Evolutionary conservation across 2,329 filamentous ascomycete genomes (phyloP).

Genomic region (Emmonsia crescens): DNA sequence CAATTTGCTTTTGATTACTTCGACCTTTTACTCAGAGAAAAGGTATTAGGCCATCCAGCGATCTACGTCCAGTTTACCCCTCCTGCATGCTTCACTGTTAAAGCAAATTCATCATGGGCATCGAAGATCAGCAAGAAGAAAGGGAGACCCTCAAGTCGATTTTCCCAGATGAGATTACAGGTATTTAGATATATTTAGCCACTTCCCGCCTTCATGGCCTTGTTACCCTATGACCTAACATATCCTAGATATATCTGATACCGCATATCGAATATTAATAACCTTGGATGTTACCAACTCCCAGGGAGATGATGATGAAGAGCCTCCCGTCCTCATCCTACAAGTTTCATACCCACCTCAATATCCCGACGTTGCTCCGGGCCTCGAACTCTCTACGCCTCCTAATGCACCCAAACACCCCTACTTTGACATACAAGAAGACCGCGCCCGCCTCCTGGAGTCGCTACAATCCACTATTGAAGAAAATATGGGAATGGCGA

Average conservation of each 20-base stretch:
- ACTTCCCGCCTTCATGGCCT: conserved; percentile 12
- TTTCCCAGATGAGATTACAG: conserved; percentile 94
- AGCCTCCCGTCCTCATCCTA: conserved; percentile 62
- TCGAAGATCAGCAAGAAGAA: conserved; percentile 89
- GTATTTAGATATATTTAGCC: conserved; percentile 33
- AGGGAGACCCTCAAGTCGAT: conserved; percentile 96
- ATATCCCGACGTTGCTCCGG: conserved; percentile 80
- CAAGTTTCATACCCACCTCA: conserved; percentile 79
- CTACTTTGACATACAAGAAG: conserved; percentile 67
- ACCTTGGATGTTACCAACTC: conserved; percentile 61
- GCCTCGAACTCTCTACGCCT: conserved; percentile 66
- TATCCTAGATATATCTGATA: conserved; percentile 69
- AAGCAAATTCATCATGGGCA: conserved; percentile 30
- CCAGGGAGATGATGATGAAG: conserved; percentile 50
- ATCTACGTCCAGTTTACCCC: neutral
- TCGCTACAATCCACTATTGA: conserved; percentile 65
- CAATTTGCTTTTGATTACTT: neutral
- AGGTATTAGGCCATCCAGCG: neutral
- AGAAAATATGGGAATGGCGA: conserved; percentile 93
- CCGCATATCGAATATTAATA: conserved; percentile 76
- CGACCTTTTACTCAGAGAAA: neutral
- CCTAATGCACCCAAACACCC: conserved; percentile 59
- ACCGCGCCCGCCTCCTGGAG: conserved; percentile 63
- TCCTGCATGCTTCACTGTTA: neutral
- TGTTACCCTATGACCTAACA: conserved; percentile 4